Base-by-base conservation (phyloP, 257 asterid genomes). In the Gynochthodes officinalis region DNA sequence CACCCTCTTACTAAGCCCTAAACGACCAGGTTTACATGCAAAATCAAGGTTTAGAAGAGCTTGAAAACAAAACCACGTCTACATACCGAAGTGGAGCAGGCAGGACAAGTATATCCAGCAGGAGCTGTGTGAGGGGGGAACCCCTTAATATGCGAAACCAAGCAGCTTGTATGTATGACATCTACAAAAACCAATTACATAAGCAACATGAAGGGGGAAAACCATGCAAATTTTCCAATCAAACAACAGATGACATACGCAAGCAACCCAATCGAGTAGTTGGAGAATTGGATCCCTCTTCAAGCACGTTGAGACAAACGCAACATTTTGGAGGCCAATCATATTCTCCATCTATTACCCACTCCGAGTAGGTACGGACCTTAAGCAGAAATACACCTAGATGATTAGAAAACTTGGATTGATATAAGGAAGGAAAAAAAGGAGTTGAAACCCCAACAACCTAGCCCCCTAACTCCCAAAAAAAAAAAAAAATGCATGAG, bases 321-420 rank as follows among this genome's bases (percentile, higher is more conserved):
- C 97, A 91, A 81, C 99, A 94, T 70, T 87, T 89, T 72, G 96
- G 91, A 77, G 99, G 99, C 99, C 99, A 94, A 58, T 94, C 97
- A 84, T 91, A 91, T 76, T 89, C 99, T 69, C 92, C 99, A 82
- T 91, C 97, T 70, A 94, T 89, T 75, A 94, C 99, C 99, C 99
- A 94, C 75, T 94, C 96, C 1, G 99, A 91, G 79, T 91, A 94
- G 4, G 97, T 78, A 10, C 90, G 94, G 21, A 89, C 89, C 97
- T 94, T 77, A 67, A 49, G 63, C 33, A 70, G 43, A 50, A 69
- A 49, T 16, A 57, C 42, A 54, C 64, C 54, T 16, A 52, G 15
- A 53, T 8, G 49, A 46, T 12, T 62, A 43, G 18, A 61, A 25
- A 60, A n/a, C n/a, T n/a, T 28, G 46, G 33, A 44, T 55, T 14